phyloP scores from a whole-genome alignment of 179 eudicot genomes.

The Drosera spatulata region DNA sequence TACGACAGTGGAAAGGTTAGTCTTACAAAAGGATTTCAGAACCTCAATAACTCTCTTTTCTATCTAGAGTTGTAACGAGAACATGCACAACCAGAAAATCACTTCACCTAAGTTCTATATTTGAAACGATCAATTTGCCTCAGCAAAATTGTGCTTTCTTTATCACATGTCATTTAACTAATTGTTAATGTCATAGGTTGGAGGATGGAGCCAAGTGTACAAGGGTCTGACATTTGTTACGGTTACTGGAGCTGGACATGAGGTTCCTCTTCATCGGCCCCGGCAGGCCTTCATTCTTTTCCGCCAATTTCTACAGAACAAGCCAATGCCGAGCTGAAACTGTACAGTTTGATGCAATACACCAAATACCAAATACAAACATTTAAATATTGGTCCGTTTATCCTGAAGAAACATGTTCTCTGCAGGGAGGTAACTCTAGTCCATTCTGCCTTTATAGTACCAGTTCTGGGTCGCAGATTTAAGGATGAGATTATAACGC shows the following conservation, averaged over 20 bases:
- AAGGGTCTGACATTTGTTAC: conserved; percentile 79
- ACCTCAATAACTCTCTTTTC: too few relatives aligned
- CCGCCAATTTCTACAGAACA: conserved; percentile 55
- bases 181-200: conserved; percentile 41
- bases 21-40: neutral
- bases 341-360: neutral
- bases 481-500: too few relatives aligned
- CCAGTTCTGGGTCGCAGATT: too few relatives aligned
- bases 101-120: too few relatives aligned
- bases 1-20: conserved; percentile 73
- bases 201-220: conserved; percentile 95
- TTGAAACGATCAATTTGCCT: neutral
- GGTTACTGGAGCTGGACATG: conserved; percentile 84
- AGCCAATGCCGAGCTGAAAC: conserved; percentile 39
- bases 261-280: conserved; percentile 91
- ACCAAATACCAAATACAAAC: neutral
- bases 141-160: neutral
- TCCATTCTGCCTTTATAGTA: too few relatives aligned
- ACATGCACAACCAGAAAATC: too few relatives aligned
- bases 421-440: too few relatives aligned
- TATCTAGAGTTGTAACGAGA: too few relatives aligned
- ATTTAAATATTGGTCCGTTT: too few relatives aligned
- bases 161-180: neutral
- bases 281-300: conserved; percentile 76
- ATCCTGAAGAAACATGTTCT: too few relatives aligned